phyloP scores from a whole-genome alignment of 2,329 filamentous ascomycete genomes.

The Cryphonectria japonica region DNA sequence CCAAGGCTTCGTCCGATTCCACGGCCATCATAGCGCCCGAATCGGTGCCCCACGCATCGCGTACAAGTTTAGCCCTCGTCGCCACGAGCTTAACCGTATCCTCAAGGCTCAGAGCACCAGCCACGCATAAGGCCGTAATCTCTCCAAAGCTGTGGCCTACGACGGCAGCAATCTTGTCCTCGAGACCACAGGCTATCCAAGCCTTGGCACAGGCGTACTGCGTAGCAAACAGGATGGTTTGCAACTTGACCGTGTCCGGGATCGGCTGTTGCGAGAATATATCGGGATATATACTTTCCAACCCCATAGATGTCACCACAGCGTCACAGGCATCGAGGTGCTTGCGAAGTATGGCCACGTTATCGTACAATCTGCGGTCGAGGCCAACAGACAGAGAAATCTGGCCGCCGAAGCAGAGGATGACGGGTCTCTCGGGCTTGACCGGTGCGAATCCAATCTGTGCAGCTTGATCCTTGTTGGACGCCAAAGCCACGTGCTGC shows the following conservation, averaged over 20 bases:
- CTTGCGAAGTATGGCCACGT: background rate
- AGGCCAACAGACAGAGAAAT: slow-evolving; percentile 37
- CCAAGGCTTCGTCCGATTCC: slow-evolving; percentile 9
- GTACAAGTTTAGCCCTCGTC: slow-evolving; percentile 38
- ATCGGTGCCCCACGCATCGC: slow-evolving; percentile 41
- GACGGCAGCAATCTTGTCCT: too few species aligned
- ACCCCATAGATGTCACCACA: background rate
- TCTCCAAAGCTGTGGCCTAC: slow-evolving; percentile 48
- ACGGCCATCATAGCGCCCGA: slow-evolving; percentile 45
- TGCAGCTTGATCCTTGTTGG: background rate
- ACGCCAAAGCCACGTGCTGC: background rate
- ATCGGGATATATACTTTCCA: background rate
- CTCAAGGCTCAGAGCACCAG: slow-evolving; percentile 37
- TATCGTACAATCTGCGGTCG: slow-evolving; percentile 40
- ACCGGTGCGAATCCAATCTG: background rate
- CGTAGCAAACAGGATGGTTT: slow-evolving; percentile 44
- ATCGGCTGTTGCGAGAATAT: slow-evolving; percentile 25
- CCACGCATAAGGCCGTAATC: slow-evolving; percentile 44
- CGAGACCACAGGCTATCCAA: slow-evolving; percentile 39
- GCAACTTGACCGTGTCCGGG: slow-evolving; percentile 38
- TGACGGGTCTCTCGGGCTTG: background rate
- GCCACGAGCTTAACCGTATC: slow-evolving; percentile 39
- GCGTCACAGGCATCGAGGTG: background rate
- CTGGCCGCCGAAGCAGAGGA: slow-evolving; percentile 31
- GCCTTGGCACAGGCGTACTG: slow-evolving; percentile 42